Evolutionary conservation across 2,329 filamentous ascomycete genomes (phyloP).

Genomic region (Trichoderma brevicompactum): DNA sequence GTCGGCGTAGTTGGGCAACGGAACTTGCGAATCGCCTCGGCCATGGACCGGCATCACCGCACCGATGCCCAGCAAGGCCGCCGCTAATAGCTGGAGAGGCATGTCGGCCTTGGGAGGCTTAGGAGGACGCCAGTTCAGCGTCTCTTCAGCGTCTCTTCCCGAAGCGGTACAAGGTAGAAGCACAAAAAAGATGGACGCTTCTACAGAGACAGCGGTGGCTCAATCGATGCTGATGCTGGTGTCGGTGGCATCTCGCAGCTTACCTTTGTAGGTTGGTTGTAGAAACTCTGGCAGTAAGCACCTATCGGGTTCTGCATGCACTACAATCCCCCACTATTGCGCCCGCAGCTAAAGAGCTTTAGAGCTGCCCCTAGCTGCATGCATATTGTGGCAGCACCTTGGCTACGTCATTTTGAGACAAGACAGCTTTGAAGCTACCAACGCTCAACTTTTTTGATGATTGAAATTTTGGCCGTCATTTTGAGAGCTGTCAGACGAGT

Average conservation of each 20-base stretch:
- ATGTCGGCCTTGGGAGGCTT: slow-evolving; percentile 31
- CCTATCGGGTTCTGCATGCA: slow-evolving; percentile 6
- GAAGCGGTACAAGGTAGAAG: background rate
- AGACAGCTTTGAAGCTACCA: background rate
- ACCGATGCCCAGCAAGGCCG: slow-evolving; percentile 37
- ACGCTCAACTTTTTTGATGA: too few relatives aligned
- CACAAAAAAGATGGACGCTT: background rate
- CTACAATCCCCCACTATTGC: slow-evolving; percentile 13
- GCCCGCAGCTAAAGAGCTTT: slow-evolving; percentile 9
- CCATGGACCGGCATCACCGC: slow-evolving; percentile 30
- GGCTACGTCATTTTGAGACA: slow-evolving; percentile 1
- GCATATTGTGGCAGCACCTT: background rate
- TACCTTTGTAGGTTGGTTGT: too few relatives aligned
- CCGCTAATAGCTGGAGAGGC: slow-evolving; percentile 37
- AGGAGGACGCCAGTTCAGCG: slow-evolving; percentile 3
- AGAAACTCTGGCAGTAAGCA: too few relatives aligned
- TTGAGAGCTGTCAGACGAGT: too few relatives aligned
- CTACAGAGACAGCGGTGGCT: background rate
- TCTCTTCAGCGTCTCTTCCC: background rate
- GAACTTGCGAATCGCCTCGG: slow-evolving; percentile 35
- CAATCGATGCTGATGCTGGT: background rate
- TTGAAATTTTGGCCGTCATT: too few relatives aligned
- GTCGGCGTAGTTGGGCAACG: slow-evolving; percentile 35
- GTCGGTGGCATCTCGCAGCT: background rate
- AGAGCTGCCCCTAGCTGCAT: slow-evolving; percentile 1